A percentile compares a stretch with the other conserved stretches of the same genome.
Conservation (phyloP, 2,329 filamentous ascomycete genomes). For the Aspergillus proliferans region DNA sequence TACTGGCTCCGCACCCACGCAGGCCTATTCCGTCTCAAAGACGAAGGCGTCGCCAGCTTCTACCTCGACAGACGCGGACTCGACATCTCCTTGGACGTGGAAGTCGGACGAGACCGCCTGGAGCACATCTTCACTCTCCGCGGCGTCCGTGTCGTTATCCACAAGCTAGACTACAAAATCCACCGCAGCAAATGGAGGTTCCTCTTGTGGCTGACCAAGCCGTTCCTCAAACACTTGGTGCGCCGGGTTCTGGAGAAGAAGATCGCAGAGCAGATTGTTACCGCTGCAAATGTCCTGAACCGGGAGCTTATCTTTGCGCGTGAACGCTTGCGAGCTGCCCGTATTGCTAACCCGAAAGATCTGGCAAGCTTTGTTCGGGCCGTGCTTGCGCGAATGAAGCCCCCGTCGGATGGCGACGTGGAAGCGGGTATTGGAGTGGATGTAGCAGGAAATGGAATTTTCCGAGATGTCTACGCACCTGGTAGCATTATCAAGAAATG, state of each 20-base stretch:
- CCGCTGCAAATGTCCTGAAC: slow-evolving; percentile 67
- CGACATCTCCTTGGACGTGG: slow-evolving; percentile 77
- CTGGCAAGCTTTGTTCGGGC: slow-evolving; percentile 76
- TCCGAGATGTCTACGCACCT: slow-evolving; percentile 79
- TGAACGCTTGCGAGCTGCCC: slow-evolving; percentile 77
- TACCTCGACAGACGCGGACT: slow-evolving; percentile 79
- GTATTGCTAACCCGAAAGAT: slow-evolving; percentile 74
- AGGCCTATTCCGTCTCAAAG: slow-evolving; percentile 66
- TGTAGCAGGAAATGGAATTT: slow-evolving; percentile 57
- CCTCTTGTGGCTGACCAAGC: slow-evolving; percentile 77
- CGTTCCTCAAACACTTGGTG: slow-evolving; percentile 72
- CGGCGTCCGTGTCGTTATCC: slow-evolving; percentile 71
- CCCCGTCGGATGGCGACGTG: slow-evolving; percentile 67
- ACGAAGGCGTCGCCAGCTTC: slow-evolving; percentile 81
- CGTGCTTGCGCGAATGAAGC: slow-evolving; percentile 67
- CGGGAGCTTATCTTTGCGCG: slow-evolving; percentile 80
- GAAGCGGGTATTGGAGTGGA: slow-evolving; percentile 67
- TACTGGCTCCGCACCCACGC: slow-evolving; percentile 81
- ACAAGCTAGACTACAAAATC: slow-evolving; percentile 77
- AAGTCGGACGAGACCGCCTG: slow-evolving; percentile 68
- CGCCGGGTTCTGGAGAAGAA: slow-evolving; percentile 73
- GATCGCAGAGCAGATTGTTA: slow-evolving; percentile 64
- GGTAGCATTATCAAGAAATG: slow-evolving; percentile 86
- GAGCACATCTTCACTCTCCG: slow-evolving; percentile 77
- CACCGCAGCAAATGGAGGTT: slow-evolving; percentile 65